Percentiles rank a stretch among this genome's conserved stretches.
phyloP scores from a whole-genome alignment of 2,329 filamentous ascomycete species.

The Daldinia sp. region DNA sequence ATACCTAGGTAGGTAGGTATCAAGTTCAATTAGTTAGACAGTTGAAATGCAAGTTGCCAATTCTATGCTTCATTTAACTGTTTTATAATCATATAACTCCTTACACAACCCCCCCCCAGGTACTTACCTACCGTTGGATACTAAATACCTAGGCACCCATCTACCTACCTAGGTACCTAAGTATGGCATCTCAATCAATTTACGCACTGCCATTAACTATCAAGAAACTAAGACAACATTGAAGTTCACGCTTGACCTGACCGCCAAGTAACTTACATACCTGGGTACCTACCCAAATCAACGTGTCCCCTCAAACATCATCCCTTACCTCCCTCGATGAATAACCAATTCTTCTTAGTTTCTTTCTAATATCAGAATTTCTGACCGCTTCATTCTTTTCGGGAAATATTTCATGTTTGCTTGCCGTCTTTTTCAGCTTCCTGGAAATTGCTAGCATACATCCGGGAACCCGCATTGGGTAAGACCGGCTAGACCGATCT shows the following conservation, averaged over 20 bases:
- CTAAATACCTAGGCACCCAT: not conserved
- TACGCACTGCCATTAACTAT: not conserved
- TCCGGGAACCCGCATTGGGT: not conserved
- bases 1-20: not conserved
- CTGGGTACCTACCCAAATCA: no score
- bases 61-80: no score
- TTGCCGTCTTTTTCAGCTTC: constrained; percentile 7
- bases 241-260: not conserved
- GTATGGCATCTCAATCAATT: not conserved
- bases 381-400: not conserved
- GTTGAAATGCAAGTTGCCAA: no score
- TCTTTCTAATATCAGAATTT: not conserved
- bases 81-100: not conserved
- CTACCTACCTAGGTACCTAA: not conserved
- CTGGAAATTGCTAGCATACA: constrained; percentile 8
- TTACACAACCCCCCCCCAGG: no score
- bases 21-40: not conserved
- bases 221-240: not conserved
- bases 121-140: not conserved
- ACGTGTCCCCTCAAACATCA: not conserved
- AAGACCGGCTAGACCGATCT: constrained; percentile 4
- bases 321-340: not conserved
- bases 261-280: no score
- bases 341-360: not conserved
- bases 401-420: not conserved